Conservation (phyloP, 768 basidiomycete genomes). For the Podaxis rugospora region DNA sequence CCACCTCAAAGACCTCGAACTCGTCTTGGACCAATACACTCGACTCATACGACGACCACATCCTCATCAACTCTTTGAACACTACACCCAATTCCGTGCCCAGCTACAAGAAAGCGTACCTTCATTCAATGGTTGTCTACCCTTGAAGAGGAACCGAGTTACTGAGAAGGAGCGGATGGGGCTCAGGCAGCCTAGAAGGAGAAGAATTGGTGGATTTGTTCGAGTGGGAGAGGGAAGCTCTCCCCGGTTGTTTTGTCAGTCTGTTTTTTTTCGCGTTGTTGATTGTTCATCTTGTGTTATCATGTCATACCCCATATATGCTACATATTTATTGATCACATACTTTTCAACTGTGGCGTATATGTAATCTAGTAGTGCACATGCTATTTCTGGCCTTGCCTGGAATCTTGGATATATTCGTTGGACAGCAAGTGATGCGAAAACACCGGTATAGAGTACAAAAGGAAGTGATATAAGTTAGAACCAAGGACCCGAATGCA, state of each 20-base stretch:
- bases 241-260: background rate
- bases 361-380: background rate
- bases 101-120: constrained; percentile 28
- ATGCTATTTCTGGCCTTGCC: background rate
- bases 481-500: background rate
- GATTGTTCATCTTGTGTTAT: background rate
- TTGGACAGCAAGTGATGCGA: background rate
- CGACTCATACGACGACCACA: constrained; percentile 25
- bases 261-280: background rate
- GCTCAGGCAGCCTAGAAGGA: constrained; percentile 14
- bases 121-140: constrained; percentile 18
- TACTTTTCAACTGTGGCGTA: too few species aligned
- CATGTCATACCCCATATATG: background rate
- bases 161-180: constrained; percentile 21
- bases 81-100: constrained; percentile 29
- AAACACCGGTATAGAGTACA: background rate
- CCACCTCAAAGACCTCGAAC: constrained; percentile 37
- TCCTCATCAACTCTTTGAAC: constrained; percentile 38
- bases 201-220: too few species aligned
- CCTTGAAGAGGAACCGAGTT: constrained; percentile 19
- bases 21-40: constrained; percentile 23
- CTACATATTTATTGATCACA: background rate
- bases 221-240: too few species aligned
- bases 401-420: background rate
- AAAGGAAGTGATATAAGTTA: background rate